Base-by-base conservation (phyloP, 768 basidiomycete genomes). In the Termitomyces sp. region DNA sequence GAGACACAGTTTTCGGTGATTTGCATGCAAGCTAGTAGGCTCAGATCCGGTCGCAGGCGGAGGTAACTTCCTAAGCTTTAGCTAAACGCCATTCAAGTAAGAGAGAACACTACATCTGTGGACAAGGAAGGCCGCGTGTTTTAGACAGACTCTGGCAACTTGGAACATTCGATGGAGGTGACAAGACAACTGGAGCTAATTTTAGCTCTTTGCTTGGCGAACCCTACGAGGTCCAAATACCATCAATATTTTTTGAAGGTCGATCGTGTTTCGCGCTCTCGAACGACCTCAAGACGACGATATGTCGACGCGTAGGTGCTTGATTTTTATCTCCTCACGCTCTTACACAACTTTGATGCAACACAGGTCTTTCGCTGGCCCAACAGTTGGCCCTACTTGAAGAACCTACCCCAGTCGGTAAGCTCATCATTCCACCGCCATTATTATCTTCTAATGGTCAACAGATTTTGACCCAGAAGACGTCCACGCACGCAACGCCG, bases 351-450 rank as follows among this genome's bases (percentile, higher is more conserved):
- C 12, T 29, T n/a, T 32, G 22, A 29, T 37, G 18, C 36, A 0
- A 26, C 1, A 34, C 51, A 79, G 77, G 76, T 20, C 69, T 87
- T 36, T 84, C 88, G 3, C 79, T 91, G 26, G 85, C 84, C 3
- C 82, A 95, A 67, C 93, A 96, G 67, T 83, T 97, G 42, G 88
- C 87, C 37, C 81, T 88, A 66, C 82, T 98, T 26, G 81, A 90
- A 47, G 83, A 90, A 52, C 73, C 85, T 22, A 79, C 85, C 12
- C 89, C 89, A 49, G 71, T 76, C 37, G 90, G 92, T 88, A 65
- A 59, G 80, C 72, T 22, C 48, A 27, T 18, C n/a, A 8, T 46
- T 14, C 6, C 14, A 36, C 9, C 16, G 55, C 3, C 3, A 27
- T 41, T 52, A n/a, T 22, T 58, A 32, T 34, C 53, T 20, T 26